phyloP scores from a whole-genome alignment of 129 eudicot genomes.

The Flaveria ramosissima region DNA sequence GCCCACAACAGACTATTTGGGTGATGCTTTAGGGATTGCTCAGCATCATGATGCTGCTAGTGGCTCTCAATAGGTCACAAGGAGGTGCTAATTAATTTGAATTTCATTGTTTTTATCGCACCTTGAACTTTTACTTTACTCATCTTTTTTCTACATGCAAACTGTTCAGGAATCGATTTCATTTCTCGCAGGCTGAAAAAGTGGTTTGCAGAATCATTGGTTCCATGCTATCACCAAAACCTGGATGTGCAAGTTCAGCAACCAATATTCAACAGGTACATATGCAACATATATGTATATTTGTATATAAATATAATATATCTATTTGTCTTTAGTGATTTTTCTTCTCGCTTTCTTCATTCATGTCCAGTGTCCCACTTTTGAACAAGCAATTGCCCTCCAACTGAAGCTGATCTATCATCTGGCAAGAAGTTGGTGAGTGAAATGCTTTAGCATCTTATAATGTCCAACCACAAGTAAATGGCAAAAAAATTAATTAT shows the following conservation, averaged over 20 bases:
- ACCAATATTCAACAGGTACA: no score
- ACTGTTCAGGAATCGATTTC: constrained; percentile 4
- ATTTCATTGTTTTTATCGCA: not conserved
- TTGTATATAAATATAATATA: no score
- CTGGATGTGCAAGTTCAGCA: no score
- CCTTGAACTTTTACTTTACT: not conserved
- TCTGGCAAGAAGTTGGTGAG: constrained; percentile 68
- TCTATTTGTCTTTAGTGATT: not conserved
- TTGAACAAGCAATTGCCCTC: constrained; percentile 78
- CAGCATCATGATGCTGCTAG: constrained; percentile 94
- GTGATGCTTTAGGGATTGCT: constrained; percentile 73
- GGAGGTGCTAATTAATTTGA: not conserved
- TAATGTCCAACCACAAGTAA: not conserved
- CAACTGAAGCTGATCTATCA: constrained; percentile 67
- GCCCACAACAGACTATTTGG: no score
- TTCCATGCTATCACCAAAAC: no score
- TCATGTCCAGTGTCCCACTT: constrained; percentile 62
- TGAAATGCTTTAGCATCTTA: constrained; percentile 6
- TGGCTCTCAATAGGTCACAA: constrained; percentile 40
- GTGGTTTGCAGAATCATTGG: constrained; percentile 70
- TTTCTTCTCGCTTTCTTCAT: constrained; percentile 19
- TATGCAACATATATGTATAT: no score
- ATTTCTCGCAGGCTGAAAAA: constrained; percentile 58
- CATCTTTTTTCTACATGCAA: not conserved
- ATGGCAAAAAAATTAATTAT: constrained; percentile 1